A percentile compares a stretch with the other conserved stretches of the same genome.
These are phyloP conservation scores for Thozetella sp. DNA, from an alignment of 495 filamentous ascomycete genomes.

Conservation along the genomic window DNA sequence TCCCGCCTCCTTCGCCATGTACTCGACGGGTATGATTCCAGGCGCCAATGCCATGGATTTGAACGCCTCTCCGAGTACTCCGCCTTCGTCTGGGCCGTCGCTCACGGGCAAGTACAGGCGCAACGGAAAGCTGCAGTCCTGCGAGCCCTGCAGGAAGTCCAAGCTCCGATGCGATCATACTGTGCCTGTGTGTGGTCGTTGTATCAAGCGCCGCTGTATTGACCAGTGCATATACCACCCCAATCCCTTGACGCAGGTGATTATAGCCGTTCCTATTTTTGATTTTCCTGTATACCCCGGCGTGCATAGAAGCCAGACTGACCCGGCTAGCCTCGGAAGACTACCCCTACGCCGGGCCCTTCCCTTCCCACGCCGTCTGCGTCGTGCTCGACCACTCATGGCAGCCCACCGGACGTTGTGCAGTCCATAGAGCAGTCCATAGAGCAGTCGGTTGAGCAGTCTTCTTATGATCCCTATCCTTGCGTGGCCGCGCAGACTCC, in stretches of 20 bases:
- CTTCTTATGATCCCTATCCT: no score
- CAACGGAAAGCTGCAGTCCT: constrained; percentile 31
- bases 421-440: constrained; percentile 7
- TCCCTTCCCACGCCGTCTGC: constrained; percentile 11
- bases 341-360: not conserved
- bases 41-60: constrained; percentile 31
- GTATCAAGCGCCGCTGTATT: constrained; percentile 23
- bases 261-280: constrained; percentile 4
- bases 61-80: constrained; percentile 12
- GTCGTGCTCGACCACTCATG: constrained; percentile 5
- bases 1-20: no score
- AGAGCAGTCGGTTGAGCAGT: no score
- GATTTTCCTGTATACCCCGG: not conserved
- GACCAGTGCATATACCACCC: constrained; percentile 32
- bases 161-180: constrained; percentile 34
- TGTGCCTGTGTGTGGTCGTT: constrained; percentile 27
- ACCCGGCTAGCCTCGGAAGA: not conserved
- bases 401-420: constrained; percentile 1
- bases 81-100: not conserved
- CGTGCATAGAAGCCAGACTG: not conserved
- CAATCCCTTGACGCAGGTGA: constrained; percentile 28
- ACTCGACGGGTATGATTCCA: no score
- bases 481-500: not conserved
- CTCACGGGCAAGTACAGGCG: constrained; percentile 26
- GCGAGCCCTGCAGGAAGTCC: constrained; percentile 11